A percentile compares a stretch with the other conserved stretches of the same genome.
phyloP scores from a whole-genome alignment of 2,329 filamentous ascomycete species.

The Zasmidium cellare region DNA sequence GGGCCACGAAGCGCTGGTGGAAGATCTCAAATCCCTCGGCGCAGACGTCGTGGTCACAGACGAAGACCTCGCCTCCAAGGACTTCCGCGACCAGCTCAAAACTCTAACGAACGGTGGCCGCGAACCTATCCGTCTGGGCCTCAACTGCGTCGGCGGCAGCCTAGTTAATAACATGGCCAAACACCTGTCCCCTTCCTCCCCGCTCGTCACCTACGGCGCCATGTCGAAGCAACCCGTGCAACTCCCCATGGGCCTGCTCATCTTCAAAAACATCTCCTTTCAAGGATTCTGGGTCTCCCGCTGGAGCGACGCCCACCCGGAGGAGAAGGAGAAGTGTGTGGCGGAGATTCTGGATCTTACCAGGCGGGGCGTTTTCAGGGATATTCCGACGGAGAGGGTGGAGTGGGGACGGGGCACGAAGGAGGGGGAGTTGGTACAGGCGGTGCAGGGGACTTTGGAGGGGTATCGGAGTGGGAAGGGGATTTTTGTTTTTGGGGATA shows the following conservation, averaged over 20 bases:
- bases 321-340: constrained; percentile 77
- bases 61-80: constrained; percentile 59
- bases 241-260: constrained; percentile 79
- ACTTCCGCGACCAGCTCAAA: constrained; percentile 62
- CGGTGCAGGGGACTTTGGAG: constrained; percentile 78
- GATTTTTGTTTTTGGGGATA: constrained; percentile 75
- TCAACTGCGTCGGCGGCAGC: constrained; percentile 95
- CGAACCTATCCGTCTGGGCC: constrained; percentile 71
- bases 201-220: constrained; percentile 90
- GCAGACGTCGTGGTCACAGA: constrained; percentile 65
- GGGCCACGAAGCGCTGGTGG: constrained; percentile 64
- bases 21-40: constrained; percentile 61
- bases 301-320: constrained; percentile 76
- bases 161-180: constrained; percentile 77
- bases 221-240: constrained; percentile 87
- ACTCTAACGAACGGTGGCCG: constrained; percentile 70
- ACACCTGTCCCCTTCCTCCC: constrained; percentile 63
- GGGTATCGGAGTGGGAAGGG: constrained; percentile 88
- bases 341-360: constrained; percentile 78
- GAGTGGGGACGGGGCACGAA: constrained; percentile 82
- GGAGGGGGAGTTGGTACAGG: constrained; percentile 65
- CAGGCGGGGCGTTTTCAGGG: constrained; percentile 73
- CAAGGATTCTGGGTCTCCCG: constrained; percentile 92
- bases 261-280: constrained; percentile 89
- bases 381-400: constrained; percentile 79